Conservation (phyloP, 2,329 filamentous ascomycete species). For the Ilyonectria mors-panacis region DNA sequence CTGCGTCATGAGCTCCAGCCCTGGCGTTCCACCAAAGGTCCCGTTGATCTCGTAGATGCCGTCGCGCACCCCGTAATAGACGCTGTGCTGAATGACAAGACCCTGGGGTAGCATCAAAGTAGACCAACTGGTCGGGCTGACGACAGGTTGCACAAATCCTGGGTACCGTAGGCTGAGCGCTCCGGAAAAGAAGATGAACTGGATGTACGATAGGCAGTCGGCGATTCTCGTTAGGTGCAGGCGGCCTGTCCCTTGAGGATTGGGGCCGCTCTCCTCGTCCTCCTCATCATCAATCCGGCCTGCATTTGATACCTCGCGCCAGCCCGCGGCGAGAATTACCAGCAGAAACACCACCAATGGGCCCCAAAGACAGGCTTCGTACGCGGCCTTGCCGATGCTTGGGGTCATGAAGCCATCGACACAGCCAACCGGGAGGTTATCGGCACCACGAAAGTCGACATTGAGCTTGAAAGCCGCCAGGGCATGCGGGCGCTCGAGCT, state of each 20-base stretch:
- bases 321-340: conserved; percentile 37
- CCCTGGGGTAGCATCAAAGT: conserved; percentile 70
- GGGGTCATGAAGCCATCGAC: conserved; percentile 38
- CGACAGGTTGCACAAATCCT: conserved; percentile 79
- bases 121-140: conserved; percentile 78
- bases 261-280: conserved; percentile 7
- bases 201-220: conserved; percentile 81
- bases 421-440: conserved; percentile 34
- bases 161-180: conserved; percentile 80
- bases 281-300: conserved; percentile 25
- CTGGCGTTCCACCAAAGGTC: conserved; percentile 68
- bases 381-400: conserved; percentile 27
- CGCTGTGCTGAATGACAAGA: conserved; percentile 38
- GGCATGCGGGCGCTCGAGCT: conserved; percentile 49
- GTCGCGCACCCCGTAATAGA: conserved; percentile 56
- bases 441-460: conserved; percentile 35
- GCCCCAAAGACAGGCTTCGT: conserved; percentile 31
- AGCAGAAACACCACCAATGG: conserved; percentile 28
- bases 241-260: conserved; percentile 13
- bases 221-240: conserved; percentile 45
- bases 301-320: conserved; percentile 36
- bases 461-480: conserved; percentile 39
- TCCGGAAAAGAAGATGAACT: conserved; percentile 80
- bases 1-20: conserved; percentile 77
- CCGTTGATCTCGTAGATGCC: conserved; percentile 78